Evolutionary conservation across 768 basidiomycete genomes (phyloP).

Genomic region (Suillus cothurnatus): DNA sequence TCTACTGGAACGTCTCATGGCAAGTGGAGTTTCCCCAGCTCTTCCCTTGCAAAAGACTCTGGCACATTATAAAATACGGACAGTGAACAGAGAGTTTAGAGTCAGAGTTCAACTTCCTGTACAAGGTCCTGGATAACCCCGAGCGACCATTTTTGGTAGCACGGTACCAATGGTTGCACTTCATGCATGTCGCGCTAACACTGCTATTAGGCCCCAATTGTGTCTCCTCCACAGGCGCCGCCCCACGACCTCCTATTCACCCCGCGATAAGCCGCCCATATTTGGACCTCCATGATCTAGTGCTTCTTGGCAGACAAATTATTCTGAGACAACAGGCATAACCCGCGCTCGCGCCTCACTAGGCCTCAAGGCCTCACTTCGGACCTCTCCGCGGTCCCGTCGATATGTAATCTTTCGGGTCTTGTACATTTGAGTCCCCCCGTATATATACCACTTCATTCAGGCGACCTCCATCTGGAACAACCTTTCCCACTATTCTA

Average conservation of each 20-base stretch:
- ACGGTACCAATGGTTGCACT: not conserved
- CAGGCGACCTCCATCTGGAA: not conserved
- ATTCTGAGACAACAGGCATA: not conserved
- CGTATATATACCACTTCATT: slow-evolving; percentile 3
- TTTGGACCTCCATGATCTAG: not conserved
- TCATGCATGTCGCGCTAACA: not conserved
- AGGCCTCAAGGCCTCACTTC: too few species aligned
- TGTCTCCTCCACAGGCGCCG: not conserved
- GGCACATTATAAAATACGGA: not conserved
- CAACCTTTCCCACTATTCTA: not conserved
- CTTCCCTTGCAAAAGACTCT: not conserved
- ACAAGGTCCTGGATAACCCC: not conserved
- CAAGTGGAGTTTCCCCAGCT: too few species aligned
- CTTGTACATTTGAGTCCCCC: not conserved
- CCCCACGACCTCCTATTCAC: not conserved
- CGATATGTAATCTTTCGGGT: not conserved
- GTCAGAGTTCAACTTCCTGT: too few species aligned
- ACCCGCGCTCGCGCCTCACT: too few species aligned
- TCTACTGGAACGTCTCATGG: too few species aligned
- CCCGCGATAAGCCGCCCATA: not conserved
- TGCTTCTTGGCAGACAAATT: not conserved
- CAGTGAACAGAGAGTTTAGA: not conserved
- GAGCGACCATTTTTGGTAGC: not conserved
- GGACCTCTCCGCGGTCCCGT: not conserved
- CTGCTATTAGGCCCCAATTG: not conserved